phyloP scores from a whole-genome alignment of 495 filamentous ascomycete species.

The Neurospora cerealis region DNA sequence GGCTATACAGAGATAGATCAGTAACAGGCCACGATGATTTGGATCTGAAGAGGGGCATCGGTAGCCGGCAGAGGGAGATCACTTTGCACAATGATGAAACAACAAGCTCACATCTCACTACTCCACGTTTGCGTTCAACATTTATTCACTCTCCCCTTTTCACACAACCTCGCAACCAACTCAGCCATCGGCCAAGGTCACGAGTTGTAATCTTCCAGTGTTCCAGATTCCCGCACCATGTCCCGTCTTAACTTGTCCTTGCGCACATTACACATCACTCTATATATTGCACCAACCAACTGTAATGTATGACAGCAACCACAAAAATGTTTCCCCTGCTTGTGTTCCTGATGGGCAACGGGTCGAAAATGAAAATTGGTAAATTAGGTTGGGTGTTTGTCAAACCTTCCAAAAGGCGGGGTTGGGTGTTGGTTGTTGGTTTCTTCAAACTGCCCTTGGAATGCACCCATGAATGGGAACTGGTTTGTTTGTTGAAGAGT shows the following conservation, averaged over 20 bases:
- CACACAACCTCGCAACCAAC: neutral
- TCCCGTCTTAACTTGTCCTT: neutral
- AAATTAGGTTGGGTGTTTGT: neutral
- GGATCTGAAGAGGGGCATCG: neutral
- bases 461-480: neutral
- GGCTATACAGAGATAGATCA: neutral
- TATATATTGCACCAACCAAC: neutral
- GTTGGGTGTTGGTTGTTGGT: neutral
- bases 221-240: neutral
- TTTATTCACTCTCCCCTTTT: neutral
- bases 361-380: neutral
- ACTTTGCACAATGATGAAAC: neutral
- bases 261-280: neutral
- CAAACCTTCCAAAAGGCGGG: neutral
- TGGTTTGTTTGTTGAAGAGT: neutral
- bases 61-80: neutral
- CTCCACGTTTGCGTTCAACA: neutral
- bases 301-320: neutral
- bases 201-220: neutral
- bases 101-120: neutral
- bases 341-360: neutral
- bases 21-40: neutral
- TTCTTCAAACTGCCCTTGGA: neutral
- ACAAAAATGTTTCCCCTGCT: neutral
- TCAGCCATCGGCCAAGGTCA: neutral